These are phyloP conservation scores for Dorcoceras hygrometricum DNA, from an alignment of 257 asterid genomes.

Conservation along the genomic window DNA sequence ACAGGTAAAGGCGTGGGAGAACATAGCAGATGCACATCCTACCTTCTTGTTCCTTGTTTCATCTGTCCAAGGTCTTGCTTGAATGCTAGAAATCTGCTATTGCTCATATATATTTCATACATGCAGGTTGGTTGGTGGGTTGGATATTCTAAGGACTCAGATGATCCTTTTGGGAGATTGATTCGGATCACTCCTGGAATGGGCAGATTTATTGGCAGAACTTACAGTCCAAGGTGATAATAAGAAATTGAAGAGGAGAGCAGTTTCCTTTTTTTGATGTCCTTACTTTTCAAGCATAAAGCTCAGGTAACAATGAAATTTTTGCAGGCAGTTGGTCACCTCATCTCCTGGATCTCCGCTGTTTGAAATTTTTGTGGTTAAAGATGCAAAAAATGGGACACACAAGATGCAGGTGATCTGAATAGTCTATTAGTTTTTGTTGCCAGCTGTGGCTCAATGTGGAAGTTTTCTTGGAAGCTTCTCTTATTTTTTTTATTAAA, in stretches of 20 bases:
- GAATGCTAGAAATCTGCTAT: constrained; percentile 11
- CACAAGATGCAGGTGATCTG: constrained; percentile 76
- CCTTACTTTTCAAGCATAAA: constrained; percentile 16
- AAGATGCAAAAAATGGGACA: constrained; percentile 55
- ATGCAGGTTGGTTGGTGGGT: constrained; percentile 99
- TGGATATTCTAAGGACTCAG: constrained; percentile 81
- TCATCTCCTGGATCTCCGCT: constrained; percentile 95
- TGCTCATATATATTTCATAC: constrained; percentile 19
- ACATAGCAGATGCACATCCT: constrained; percentile 23
- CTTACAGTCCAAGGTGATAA: constrained; percentile 85
- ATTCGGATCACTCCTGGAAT: constrained; percentile 77
- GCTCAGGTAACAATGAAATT: constrained; percentile 21
- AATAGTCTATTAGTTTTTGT: background rate
- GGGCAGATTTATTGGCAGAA: constrained; percentile 84
- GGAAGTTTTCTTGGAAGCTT: constrained; percentile 4
- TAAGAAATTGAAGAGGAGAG: constrained; percentile 6
- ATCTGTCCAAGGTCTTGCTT: constrained; percentile 8
- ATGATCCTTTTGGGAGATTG: constrained; percentile 91
- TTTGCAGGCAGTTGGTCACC: constrained; percentile 75
- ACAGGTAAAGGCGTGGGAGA: background rate
- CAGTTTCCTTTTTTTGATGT: background rate
- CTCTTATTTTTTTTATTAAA: background rate
- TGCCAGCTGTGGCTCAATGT: background rate
- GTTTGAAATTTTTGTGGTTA: constrained; percentile 84
- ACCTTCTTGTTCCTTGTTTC: constrained; percentile 15